phyloP scores from a whole-genome alignment of 1,284 basidiomycete species.

The Apiotrichum laibachii region DNA sequence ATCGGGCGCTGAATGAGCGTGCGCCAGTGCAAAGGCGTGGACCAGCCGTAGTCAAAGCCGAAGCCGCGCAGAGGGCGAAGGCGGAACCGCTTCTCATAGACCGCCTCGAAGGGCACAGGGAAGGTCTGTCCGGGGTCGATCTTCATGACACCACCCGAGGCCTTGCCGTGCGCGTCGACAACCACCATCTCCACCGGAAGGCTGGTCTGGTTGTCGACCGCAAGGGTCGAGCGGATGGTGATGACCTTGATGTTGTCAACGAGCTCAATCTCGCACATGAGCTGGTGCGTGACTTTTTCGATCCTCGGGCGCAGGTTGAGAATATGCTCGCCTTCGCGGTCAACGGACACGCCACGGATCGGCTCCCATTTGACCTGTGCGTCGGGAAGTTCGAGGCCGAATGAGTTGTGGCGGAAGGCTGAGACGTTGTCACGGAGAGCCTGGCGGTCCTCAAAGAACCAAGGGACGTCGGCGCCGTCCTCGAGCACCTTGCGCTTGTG shows the following conservation, averaged over 20 bases:
- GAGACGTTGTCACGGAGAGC: slow-evolving; percentile 88
- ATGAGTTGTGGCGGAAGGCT: slow-evolving; percentile 72
- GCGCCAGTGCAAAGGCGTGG: slow-evolving; percentile 82
- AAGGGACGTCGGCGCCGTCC: slow-evolving; percentile 79
- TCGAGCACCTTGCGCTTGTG: slow-evolving; percentile 50
- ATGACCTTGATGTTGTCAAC: slow-evolving; percentile 94
- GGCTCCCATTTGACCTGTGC: slow-evolving; percentile 78
- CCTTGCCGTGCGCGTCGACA: slow-evolving; percentile 79
- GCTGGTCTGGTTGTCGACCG: slow-evolving; percentile 86
- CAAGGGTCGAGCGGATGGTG: slow-evolving; percentile 89
- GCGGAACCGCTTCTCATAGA: slow-evolving; percentile 76
- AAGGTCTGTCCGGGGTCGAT: slow-evolving; percentile 88
- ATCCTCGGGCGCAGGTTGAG: slow-evolving; percentile 79
- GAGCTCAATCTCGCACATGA: slow-evolving; percentile 88
- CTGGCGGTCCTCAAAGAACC: slow-evolving; percentile 97
- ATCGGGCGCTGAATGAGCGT: slow-evolving; percentile 76
- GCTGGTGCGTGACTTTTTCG: slow-evolving; percentile 71
- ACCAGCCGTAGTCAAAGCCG: slow-evolving; percentile 71
- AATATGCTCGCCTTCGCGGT: slow-evolving; percentile 88
- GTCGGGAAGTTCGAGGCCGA: slow-evolving; percentile 78
- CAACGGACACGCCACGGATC: slow-evolving; percentile 83
- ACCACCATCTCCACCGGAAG: slow-evolving; percentile 92
- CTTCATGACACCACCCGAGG: slow-evolving; percentile 76
- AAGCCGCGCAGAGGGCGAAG: slow-evolving; percentile 88
- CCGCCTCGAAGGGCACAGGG: slow-evolving; percentile 86